These are phyloP conservation scores for Pleurotus salmoneostramineus DNA, from an alignment of 768 basidiomycete genomes.

Conservation along the genomic window DNA sequence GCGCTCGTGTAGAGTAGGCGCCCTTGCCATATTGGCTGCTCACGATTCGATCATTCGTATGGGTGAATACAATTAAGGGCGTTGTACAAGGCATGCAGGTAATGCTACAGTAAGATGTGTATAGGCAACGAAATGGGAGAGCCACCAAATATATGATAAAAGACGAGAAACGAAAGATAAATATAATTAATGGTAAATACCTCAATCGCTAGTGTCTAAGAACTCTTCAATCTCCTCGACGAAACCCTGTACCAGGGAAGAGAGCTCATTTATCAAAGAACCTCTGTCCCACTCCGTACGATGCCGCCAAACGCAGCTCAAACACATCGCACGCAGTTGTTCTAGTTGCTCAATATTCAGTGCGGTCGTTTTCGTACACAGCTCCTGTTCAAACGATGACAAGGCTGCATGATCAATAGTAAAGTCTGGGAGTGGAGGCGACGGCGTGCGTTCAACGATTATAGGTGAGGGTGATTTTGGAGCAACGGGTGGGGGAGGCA, in stretches of 20 bases:
- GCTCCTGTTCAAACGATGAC: conserved; percentile 37
- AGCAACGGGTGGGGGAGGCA: no score
- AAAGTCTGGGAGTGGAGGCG: conserved; percentile 78
- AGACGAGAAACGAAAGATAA: background rate
- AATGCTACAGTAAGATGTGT: background rate
- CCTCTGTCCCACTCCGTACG: conserved; percentile 83
- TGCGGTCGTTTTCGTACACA: conserved; percentile 50
- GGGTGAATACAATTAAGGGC: no score
- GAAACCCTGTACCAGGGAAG: conserved; percentile 56
- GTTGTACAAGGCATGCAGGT: background rate
- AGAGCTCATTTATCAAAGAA: conserved; percentile 55
- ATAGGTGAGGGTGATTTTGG: conserved; percentile 28
- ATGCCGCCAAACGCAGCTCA: conserved; percentile 79
- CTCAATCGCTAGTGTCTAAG: background rate
- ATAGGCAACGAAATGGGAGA: background rate
- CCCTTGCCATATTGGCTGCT: no score
- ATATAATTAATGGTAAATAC: background rate
- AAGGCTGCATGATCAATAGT: conserved; percentile 52
- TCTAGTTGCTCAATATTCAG: conserved; percentile 90
- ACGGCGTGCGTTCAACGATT: conserved; percentile 58
- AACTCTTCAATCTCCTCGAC: conserved; percentile 51
- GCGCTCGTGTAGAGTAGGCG: no score
- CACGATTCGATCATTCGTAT: no score
- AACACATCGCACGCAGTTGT: conserved; percentile 83
- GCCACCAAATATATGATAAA: background rate